Base-by-base conservation (phyloP, 176 grass and related monocot species). In the Avena atlantica region DNA sequence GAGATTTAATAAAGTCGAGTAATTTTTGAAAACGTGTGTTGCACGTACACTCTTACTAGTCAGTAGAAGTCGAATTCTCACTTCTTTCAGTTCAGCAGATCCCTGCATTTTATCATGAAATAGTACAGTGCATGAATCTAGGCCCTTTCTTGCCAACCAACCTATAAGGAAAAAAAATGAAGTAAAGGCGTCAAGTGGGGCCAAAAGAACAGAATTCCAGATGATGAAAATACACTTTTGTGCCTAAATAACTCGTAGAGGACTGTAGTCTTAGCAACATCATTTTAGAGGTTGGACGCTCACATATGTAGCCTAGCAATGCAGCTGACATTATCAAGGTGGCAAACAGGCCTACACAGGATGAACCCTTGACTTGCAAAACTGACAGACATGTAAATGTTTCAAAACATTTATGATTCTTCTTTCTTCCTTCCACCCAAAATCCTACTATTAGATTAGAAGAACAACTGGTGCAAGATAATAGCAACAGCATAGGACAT, bases 81-180 rank as follows among this genome's bases (percentile, higher is more conserved):
- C 63, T 67, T 67, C 63, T 67, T 67, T 34, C 12, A 2, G 63
- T 67, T 7, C 63, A 67, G 13, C 63, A 34, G 13, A 15, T 34
- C 14, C 13, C 1, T 0, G 6, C 14, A 34, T 31, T 67, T 6
- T 34, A 27, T 83, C 66, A 12, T 44, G 34, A 82, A 83, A 14
- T 9, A 58, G 19, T 58, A 58, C 13, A 37, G 23, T 68, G 16
- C 12, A 34, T 27, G 14, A 76, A 51, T 20, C 70, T 86, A 51
- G 55, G 55, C 15, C 60, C 12, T 81, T 81, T 76, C 24, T 69
- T 60, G 60, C 50, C 78, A 89, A 69, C 70, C 34, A 81, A 76
- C 70, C 19, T 48, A 10, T 49, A 76, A 57, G 69, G 42, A 44
- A 42, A 86, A 81, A 3, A 78, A 49, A 25, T 25, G 11, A 4